Evolutionary conservation across 805 yeast genomes (phyloP), one percentile per base, ranked within the genome.

Genomic region (Diddensiella santjacobensis): DNA sequence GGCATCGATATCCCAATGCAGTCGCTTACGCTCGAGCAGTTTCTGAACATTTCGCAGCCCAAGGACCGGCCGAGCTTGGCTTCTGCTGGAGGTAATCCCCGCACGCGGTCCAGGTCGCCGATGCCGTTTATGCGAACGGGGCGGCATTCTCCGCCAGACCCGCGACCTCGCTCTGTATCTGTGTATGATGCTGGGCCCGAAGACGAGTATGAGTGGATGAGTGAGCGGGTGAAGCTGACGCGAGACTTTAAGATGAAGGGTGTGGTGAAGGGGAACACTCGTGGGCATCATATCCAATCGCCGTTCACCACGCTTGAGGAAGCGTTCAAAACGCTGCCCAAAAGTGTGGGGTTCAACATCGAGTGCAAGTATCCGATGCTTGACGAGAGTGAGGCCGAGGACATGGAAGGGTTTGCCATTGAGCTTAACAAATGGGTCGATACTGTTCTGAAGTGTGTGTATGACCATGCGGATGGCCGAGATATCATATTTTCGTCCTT

Each of bases 1-100:
- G 98, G 98, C 15, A 88, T 87, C 44, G 98, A 91, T 68, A 84
- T 90, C 43, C 97, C 98, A 2, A 90, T 91, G 96, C 96, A 90
- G 67, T 80, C 84, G 23, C 71, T 91, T 60, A 90, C 98, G 0
- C 72, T 82, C 20, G 97, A 91, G 63, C 98, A 91, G 65, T 91
- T 91, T 47, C 56, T 65, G 44, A 47, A 29, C 33, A 44, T 49
- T 15, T 36, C 43, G 17, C 17, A 24, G 48, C 43, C 41, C 22
- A 45, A 41, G 19, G 36, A 33, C 2, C 22, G 33, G 6, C 33
- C 33, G 17, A 31, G n/a, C n/a, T n/a, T 15, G n/a, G 8, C 22
- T 13, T 29, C 31, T 36, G 44, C 15, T 10, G 13, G 10, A 23
- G 44, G 44, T 23, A 15, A 19, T 13, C 8, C 20, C 10, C 42